These are phyloP conservation scores for Amoeboaphelidium protococcarum DNA, from an alignment of 371 early-diverging fungal genomes.

Conservation along the genomic window DNA sequence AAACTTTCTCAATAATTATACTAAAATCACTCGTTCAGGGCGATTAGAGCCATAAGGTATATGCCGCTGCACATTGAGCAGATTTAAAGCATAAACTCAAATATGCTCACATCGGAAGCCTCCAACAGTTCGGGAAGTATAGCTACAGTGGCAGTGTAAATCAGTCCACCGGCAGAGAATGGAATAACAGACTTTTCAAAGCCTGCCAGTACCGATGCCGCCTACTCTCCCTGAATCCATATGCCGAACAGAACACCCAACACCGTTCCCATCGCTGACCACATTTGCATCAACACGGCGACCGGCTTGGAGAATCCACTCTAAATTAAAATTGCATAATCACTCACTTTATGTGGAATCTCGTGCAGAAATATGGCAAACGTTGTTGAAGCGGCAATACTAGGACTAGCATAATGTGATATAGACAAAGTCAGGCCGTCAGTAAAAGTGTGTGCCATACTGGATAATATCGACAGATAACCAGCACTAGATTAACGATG, in stretches of 20 bases:
- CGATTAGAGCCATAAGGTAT: too few species aligned
- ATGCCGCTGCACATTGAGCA: too few species aligned
- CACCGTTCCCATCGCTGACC: conserved; percentile 51
- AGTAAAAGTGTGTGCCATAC: not conserved
- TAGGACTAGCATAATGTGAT: conserved; percentile 10
- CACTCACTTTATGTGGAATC: conserved; percentile 74
- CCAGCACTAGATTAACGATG: not conserved
- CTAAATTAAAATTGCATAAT: conserved; percentile 63
- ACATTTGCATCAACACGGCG: conserved; percentile 56
- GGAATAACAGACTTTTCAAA: conserved; percentile 10
- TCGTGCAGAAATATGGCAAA: conserved; percentile 80
- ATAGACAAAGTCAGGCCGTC: not conserved
- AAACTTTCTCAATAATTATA: too few species aligned
- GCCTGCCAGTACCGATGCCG: conserved; percentile 3
- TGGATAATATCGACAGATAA: not conserved
- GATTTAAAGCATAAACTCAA: too few species aligned
- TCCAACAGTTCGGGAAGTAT: conserved; percentile 56
- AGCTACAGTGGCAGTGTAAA: conserved; percentile 65
- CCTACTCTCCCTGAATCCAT: conserved; percentile 14
- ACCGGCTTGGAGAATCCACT: conserved; percentile 43
- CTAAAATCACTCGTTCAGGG: too few species aligned
- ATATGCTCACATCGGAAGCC: conserved; percentile 13
- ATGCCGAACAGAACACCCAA: conserved; percentile 54
- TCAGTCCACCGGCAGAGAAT: conserved; percentile 61
- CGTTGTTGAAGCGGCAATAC: conserved; percentile 54